A percentile compares a stretch with the other conserved stretches of the same genome.
phyloP scores from a whole-genome alignment of 2,329 filamentous ascomycete species.

The Gaeumannomyces sp. region DNA sequence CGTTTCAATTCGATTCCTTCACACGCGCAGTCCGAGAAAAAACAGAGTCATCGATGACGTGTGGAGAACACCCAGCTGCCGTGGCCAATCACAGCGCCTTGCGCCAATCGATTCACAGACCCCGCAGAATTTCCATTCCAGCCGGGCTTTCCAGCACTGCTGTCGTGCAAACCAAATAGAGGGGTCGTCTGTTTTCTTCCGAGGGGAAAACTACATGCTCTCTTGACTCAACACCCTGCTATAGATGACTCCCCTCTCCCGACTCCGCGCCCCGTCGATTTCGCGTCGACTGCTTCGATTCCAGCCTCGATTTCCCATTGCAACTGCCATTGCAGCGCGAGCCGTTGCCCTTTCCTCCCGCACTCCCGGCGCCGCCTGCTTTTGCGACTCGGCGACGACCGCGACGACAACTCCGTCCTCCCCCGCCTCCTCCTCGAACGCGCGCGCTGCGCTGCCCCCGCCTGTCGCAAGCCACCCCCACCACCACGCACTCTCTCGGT shows the following conservation, averaged over 20 bases:
- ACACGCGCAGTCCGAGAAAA: too few relatives aligned
- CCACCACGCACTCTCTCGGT: not conserved
- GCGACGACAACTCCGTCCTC: too few relatives aligned
- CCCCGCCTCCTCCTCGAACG: not conserved
- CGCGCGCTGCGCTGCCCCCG: slow-evolving; percentile 1
- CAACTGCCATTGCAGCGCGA: not conserved
- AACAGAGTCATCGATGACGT: too few relatives aligned
- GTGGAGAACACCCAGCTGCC: not conserved
- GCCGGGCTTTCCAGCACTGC: not conserved
- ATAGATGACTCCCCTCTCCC: not conserved
- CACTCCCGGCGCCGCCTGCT: not conserved
- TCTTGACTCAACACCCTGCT: not conserved
- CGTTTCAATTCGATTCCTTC: too few relatives aligned
- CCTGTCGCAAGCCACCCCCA: not conserved
- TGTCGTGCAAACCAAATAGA: not conserved
- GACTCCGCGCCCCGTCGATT: not conserved
- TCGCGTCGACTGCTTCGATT: slow-evolving; percentile 1
- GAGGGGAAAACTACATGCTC: not conserved
- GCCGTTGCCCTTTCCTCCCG: not conserved
- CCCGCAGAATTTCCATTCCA: slow-evolving; percentile 3
- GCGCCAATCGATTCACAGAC: not conserved
- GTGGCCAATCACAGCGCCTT: not conserved
- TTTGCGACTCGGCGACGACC: not conserved
- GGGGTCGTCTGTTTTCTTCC: slow-evolving; percentile 5
- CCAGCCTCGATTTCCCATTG: not conserved